These are phyloP conservation scores for Scheffersomyces stipitis DNA, from an alignment of 805 yeast genomes.

Conservation along the genomic window DNA sequence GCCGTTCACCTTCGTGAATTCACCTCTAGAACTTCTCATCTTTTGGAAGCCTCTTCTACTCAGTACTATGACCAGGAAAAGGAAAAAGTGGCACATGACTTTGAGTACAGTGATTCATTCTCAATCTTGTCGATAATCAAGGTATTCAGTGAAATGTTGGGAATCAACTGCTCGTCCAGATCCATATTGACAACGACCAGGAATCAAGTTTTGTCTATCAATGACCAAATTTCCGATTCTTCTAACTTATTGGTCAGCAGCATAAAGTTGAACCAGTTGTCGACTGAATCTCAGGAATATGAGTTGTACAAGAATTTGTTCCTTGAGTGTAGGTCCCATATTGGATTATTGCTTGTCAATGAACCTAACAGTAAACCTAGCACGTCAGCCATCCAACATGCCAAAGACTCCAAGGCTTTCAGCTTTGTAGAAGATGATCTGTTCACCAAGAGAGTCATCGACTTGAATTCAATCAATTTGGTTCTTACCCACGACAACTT, in stretches of 20 bases:
- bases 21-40: slow-evolving; percentile 67
- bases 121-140: slow-evolving; percentile 35
- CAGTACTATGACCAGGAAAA: slow-evolving; percentile 20
- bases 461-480: slow-evolving; percentile 20
- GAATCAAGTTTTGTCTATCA: slow-evolving; percentile 29
- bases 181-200: slow-evolving; percentile 32
- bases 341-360: slow-evolving; percentile 32
- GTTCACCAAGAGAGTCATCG: slow-evolving; percentile 10
- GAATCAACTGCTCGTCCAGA: slow-evolving; percentile 24
- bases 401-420: slow-evolving; percentile 5
- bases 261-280: slow-evolving; percentile 15
- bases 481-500: slow-evolving; percentile 32
- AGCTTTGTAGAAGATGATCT: slow-evolving; percentile 3
- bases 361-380: slow-evolving; percentile 6
- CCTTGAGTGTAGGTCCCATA: slow-evolving; percentile 25
- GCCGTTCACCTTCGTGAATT: slow-evolving; percentile 59
- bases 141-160: slow-evolving; percentile 32
- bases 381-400: background rate
- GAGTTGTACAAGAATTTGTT: slow-evolving; percentile 26
- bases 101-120: slow-evolving; percentile 27
- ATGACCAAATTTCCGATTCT: slow-evolving; percentile 27
- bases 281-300: slow-evolving; percentile 18
- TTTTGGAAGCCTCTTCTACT: slow-evolving; percentile 58
- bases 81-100: slow-evolving; percentile 15
- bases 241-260: slow-evolving; percentile 29